phyloP scores from a whole-genome alignment of 1,139 yeast species.

The Blastobotrys apis region DNA sequence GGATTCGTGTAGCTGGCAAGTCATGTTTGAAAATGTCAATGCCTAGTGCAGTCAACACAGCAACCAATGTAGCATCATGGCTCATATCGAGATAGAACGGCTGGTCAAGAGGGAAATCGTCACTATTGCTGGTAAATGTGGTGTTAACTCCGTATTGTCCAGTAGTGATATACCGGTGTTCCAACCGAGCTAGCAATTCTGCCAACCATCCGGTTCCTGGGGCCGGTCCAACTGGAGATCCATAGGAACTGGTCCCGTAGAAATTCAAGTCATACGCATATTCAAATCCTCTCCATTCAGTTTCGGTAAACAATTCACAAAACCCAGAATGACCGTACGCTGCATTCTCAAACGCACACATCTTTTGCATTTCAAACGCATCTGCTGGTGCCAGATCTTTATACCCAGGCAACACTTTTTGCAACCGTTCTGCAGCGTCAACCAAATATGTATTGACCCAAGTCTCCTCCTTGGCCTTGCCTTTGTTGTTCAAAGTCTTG shows the following conservation, averaged over 20 bases:
- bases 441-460: slow-evolving; percentile 40
- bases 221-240: slow-evolving; percentile 39
- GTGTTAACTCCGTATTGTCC: slow-evolving; percentile 37
- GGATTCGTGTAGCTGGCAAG: slow-evolving; percentile 35
- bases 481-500: slow-evolving; percentile 22
- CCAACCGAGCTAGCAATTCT: slow-evolving; percentile 39
- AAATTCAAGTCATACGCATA: slow-evolving; percentile 43
- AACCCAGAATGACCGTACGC: slow-evolving; percentile 46
- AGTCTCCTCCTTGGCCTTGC: slow-evolving; percentile 14
- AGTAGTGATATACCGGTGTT: slow-evolving; percentile 26
- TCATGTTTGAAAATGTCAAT: slow-evolving; percentile 36
- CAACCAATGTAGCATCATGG: slow-evolving; percentile 40
- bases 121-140: slow-evolving; percentile 31
- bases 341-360: slow-evolving; percentile 50
- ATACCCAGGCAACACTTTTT: slow-evolving; percentile 42
- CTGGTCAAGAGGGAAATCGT: slow-evolving; percentile 40
- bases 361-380: slow-evolving; percentile 40
- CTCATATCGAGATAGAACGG: slow-evolving; percentile 43
- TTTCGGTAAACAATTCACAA: slow-evolving; percentile 46
- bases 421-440: slow-evolving; percentile 42
- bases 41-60: slow-evolving; percentile 41
- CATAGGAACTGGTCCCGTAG: slow-evolving; percentile 39
- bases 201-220: slow-evolving; percentile 42
- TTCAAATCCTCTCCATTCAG: slow-evolving; percentile 48
- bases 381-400: slow-evolving; percentile 38